Base-by-base conservation (phyloP, 495 filamentous ascomycete genomes). In the Podospora anserina region DNA sequence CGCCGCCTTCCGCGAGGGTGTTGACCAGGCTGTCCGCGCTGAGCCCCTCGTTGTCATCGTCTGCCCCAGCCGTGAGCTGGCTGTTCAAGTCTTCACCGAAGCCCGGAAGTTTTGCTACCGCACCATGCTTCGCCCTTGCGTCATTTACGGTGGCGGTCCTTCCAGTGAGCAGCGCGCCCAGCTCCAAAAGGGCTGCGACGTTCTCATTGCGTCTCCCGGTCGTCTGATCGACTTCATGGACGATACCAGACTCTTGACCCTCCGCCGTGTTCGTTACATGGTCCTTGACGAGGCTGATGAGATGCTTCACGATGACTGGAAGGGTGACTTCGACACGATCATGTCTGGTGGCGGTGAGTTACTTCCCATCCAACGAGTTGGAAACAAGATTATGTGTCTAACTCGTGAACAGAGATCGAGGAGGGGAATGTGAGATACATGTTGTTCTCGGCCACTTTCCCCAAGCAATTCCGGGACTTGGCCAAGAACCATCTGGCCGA, bases 281-380 rank as follows among this genome's bases (percentile, higher is more conserved):
- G 87, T 99, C 65, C 90, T 99, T 68, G 95, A 98, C 64, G 95
- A 99, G 76, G 95, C 95, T 1, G 95, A 99, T 76, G 93, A 97
- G 80, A 88, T 98, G 84, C 85, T 99, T 0, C 76, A 89, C 5
- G 54, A 78, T 0, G 91, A 92, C 73, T 97, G 93, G 92, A 83
- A 90, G 60, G 79, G 84, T 0, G 88, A 92, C 1, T 82, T 97
- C 63, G 79, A 81, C 16, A 82, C 85, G 68, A 89, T 97, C 64
- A 87, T 97, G 82, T 81, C 84, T 66, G 92, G 92, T 64, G 90
- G 89, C 74, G 90, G 91, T 92, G 84, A 82, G 86, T 79, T 32
- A 7, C 30, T 30, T 30, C 23, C 7, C 18, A 7, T 4, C 15
- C 18, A 59, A 5, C 7, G 18, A 59, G 2, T 9, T 13, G 26